Evolutionary conservation across 176 grass and related monocot genomes (phyloP), one percentile per base, ranked within the genome.

Genomic region (Metroxylon sagu): DNA sequence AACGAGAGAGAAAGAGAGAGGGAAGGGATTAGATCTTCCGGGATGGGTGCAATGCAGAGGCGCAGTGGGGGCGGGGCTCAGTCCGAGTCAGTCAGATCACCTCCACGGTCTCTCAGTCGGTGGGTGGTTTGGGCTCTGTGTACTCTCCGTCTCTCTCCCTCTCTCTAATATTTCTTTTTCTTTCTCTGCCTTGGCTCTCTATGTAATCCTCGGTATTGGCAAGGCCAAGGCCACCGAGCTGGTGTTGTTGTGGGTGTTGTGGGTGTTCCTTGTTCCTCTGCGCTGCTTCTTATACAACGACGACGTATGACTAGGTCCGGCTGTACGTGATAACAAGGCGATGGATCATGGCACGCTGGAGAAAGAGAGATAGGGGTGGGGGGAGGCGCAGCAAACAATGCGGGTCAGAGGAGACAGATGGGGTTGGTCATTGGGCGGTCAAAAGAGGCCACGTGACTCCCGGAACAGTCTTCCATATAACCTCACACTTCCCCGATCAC

Each of bases 371-470:
- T 26, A 49, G 49, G 29, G 61, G 55, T 50, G 55, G 19, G 16
- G 55, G 19, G 61, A 28, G 75, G 75, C 59, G 69, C 65, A 63
- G 56, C 51, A 64, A 68, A 78, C 67, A 68, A 70, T 52, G 59
- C 57, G 49, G 66, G 70, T 71, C 35, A 62, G 62, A 64, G 67
- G 57, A 30, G 66, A 48, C 56, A 43, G 16, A 54, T 62, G 60
- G 60, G 63, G 39, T 69, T 62, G 64, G 62, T 80, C 50, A 50
- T 63, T 65, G 69, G 76, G 49, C 76, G 85, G 92, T 97, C 92
- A 97, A 97, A 97, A 91, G 85, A 69, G 67, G 77, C 76, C 92
- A 97, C 81, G 92, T 97, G 92, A 97, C 78, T 50, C 59, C 17
- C 27, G 79, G 84, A 98, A 88, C 93, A 92, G 76, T 88, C 87